A percentile compares a stretch with the other conserved stretches of the same genome.
These are phyloP conservation scores for Grammothele lineata DNA, from an alignment of 768 basidiomycete species.

Conservation along the genomic window DNA sequence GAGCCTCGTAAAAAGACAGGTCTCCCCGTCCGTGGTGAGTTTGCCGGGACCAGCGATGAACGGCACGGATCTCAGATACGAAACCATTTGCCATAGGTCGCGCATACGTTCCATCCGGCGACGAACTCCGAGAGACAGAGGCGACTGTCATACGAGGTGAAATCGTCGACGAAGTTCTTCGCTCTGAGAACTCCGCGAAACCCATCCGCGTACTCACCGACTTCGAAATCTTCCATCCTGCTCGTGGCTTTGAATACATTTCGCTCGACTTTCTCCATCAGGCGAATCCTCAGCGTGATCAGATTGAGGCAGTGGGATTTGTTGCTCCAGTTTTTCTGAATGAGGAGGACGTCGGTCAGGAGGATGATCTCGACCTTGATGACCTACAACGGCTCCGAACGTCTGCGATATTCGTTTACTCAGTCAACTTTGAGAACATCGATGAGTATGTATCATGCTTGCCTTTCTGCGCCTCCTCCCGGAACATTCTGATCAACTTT, in stretches of 20 bases:
- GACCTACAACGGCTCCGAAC: constrained; percentile 37
- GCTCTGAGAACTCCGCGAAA: constrained; percentile 31
- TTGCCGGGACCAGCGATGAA: too few relatives aligned
- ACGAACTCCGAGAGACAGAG: constrained; percentile 12
- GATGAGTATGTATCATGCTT: constrained; percentile 42
- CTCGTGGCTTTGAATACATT: constrained; percentile 40
- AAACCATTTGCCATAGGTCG: too few relatives aligned
- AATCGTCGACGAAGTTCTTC: constrained; percentile 21
- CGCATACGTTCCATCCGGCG: neutral
- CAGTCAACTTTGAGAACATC: constrained; percentile 45
- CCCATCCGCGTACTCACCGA: constrained; percentile 54
- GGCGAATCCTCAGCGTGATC: too few relatives aligned
- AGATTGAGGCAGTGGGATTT: constrained; percentile 54
- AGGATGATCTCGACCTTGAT: constrained; percentile 39
- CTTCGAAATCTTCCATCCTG: constrained; percentile 60
- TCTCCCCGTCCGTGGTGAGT: too few relatives aligned
- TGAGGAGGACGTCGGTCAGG: constrained; percentile 63
- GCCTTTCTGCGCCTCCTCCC: neutral
- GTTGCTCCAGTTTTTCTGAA: constrained; percentile 42
- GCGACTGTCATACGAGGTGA: constrained; percentile 25
- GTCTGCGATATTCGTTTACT: constrained; percentile 41
- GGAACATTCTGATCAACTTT: too few relatives aligned
- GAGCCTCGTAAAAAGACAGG: too few relatives aligned
- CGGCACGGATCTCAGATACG: too few relatives aligned
- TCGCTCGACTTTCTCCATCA: constrained; percentile 43